Percentiles rank a stretch among this genome's conserved stretches.
Conservation (phyloP, 2,329 filamentous ascomycete genomes). For the Fusarium sp. region DNA sequence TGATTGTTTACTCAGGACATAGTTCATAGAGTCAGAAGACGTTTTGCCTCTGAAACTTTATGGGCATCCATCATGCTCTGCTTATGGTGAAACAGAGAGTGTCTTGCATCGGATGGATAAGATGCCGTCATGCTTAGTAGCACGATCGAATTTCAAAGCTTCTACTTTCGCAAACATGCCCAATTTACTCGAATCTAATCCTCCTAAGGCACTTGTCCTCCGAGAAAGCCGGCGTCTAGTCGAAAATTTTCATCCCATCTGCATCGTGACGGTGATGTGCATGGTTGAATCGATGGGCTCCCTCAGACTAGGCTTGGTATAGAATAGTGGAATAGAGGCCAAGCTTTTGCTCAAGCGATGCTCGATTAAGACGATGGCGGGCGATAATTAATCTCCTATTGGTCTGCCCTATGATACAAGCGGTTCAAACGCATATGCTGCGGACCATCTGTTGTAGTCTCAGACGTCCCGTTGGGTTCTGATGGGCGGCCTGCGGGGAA, state of each 20-base stretch:
- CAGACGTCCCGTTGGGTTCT: constrained; percentile 11
- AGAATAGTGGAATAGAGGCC: neutral
- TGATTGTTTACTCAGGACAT: neutral
- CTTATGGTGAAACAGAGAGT: neutral
- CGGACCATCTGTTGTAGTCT: constrained; percentile 31
- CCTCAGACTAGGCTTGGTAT: neutral
- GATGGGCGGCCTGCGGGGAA: constrained; percentile 21
- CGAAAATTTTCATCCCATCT: neutral
- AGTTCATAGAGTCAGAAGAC: neutral
- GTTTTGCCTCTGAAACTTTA: neutral
- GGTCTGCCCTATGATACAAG: constrained; percentile 11
- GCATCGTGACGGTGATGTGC: neutral
- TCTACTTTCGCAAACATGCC: neutral
- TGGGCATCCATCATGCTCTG: neutral
- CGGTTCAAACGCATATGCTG: neutral
- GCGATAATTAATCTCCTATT: constrained; percentile 10
- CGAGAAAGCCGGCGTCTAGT: neutral
- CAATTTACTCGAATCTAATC: neutral
- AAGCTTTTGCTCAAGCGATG: neutral
- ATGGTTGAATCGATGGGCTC: neutral
- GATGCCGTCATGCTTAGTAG: neutral
- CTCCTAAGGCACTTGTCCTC: neutral
- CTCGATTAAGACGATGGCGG: neutral
- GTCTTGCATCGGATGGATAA: neutral
- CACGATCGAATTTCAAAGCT: neutral